Percentiles rank a stretch among this genome's conserved stretches.
phyloP scores from a whole-genome alignment of 192 early-diverging fungal species.

The Coemansia sp. region DNA sequence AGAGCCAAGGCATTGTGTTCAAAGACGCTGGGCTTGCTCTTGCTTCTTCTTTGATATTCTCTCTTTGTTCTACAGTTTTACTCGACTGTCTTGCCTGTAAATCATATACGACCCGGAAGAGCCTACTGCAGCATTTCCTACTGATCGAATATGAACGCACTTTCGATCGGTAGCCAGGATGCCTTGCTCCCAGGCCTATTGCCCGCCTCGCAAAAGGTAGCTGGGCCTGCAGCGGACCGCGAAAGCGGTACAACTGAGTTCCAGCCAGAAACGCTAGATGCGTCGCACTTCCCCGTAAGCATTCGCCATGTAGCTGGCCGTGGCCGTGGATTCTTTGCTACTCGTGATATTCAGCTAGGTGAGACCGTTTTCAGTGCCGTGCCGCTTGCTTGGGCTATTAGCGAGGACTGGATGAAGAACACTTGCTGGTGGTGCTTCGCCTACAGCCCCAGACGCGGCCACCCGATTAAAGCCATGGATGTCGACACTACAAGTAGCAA shows the following conservation, averaged over 20 bases:
- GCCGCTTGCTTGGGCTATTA: constrained; percentile 40
- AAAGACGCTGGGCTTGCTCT: background rate
- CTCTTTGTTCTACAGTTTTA: background rate
- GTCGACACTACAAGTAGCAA: background rate
- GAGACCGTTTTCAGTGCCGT: constrained; percentile 33
- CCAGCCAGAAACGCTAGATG: background rate
- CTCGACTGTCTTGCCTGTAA: background rate
- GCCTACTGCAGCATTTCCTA: background rate
- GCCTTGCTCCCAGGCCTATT: background rate
- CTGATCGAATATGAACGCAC: background rate
- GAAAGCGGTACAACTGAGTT: background rate
- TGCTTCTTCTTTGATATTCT: background rate
- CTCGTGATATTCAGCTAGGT: constrained; percentile 25
- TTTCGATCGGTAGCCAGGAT: background rate
- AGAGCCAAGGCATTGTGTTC: background rate
- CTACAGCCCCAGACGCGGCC: constrained; percentile 19
- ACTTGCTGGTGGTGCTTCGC: constrained; percentile 47
- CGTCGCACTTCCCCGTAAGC: constrained; percentile 24
- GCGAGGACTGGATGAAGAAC: constrained; percentile 41
- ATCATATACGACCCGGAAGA: background rate
- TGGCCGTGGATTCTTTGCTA: constrained; percentile 49
- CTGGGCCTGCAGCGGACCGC: background rate
- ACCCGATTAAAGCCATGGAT: constrained; percentile 22
- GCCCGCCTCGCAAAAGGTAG: background rate
- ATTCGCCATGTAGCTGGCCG: constrained; percentile 35